Percentiles rank a stretch among this genome's conserved stretches.
Conservation (phyloP, 345 rosid species). For the Sapria himalayana region DNA sequence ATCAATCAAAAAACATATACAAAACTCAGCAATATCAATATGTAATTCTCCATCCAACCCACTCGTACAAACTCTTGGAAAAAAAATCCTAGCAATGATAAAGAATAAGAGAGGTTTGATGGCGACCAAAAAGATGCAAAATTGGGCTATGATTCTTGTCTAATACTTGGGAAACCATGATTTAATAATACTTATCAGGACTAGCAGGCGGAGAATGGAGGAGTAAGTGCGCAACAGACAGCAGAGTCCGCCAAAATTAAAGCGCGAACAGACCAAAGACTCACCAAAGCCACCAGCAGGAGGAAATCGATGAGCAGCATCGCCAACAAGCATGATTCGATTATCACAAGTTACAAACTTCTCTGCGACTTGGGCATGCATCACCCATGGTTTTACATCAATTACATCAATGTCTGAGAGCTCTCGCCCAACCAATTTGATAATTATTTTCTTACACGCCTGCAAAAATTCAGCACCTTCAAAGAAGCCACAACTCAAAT, state of each 20-base stretch:
- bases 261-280: constrained; percentile 8
- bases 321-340: constrained; percentile 65
- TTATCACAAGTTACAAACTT: constrained; percentile 36
- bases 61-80: too few species aligned
- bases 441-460: constrained; percentile 67
- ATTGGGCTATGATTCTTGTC: too few species aligned
- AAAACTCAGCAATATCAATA: too few species aligned
- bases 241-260: neutral
- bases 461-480: constrained; percentile 28
- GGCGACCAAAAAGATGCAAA: too few species aligned
- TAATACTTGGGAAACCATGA: too few species aligned
- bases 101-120: too few species aligned
- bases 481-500: constrained; percentile 11
- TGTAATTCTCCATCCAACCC: too few species aligned
- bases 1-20: too few species aligned
- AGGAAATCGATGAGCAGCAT: constrained; percentile 91
- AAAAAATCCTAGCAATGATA: too few species aligned
- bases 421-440: constrained; percentile 67
- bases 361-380: constrained; percentile 97
- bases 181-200: too few species aligned
- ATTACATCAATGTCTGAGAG: constrained; percentile 56
- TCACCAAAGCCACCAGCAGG: constrained; percentile 98
- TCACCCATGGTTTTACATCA: constrained; percentile 88
- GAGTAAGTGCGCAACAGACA: too few species aligned
- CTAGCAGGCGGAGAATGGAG: too few species aligned